These are phyloP conservation scores for Mariannaea sp. DNA, from an alignment of 2,329 filamentous ascomycete genomes.

Conservation along the genomic window DNA sequence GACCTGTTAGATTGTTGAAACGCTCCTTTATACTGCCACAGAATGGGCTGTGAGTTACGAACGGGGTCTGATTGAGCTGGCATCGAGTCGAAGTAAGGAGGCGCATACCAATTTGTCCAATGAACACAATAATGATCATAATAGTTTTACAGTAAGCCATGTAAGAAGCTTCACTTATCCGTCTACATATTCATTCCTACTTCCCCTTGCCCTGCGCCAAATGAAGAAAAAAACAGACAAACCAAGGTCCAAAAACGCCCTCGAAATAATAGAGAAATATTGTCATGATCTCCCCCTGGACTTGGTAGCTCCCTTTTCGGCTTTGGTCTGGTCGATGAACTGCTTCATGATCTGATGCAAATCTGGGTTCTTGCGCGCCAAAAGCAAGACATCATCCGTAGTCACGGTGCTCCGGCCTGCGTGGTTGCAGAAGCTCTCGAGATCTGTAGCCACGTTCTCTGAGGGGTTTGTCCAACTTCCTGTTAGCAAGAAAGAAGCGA, in stretches of 20 bases:
- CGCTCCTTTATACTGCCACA: too few relatives aligned
- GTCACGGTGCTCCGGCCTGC: slow-evolving; percentile 80
- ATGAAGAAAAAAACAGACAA: slow-evolving; percentile 20
- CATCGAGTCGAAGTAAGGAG: too few relatives aligned
- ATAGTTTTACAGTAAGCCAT: too few relatives aligned
- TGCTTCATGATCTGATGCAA: slow-evolving; percentile 75
- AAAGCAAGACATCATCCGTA: slow-evolving; percentile 84
- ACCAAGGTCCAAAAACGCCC: background rate
- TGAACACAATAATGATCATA: too few relatives aligned
- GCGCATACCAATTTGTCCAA: too few relatives aligned
- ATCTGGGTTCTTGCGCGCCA: slow-evolving; percentile 85
- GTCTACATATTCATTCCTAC: too few relatives aligned
- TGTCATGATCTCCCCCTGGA: slow-evolving; percentile 30
- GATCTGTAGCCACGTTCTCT: slow-evolving; percentile 62
- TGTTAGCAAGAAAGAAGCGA: too few relatives aligned
- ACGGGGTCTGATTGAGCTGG: too few relatives aligned
- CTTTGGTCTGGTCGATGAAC: slow-evolving; percentile 66
- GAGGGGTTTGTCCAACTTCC: background rate
- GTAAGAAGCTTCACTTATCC: too few relatives aligned
- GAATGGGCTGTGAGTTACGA: too few relatives aligned
- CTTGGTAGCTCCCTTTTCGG: slow-evolving; percentile 41
- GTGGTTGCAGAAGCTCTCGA: slow-evolving; percentile 69
- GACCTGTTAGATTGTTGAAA: too few relatives aligned
- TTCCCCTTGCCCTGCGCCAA: slow-evolving; percentile 16
- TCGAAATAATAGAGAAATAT: too few relatives aligned